phyloP scores from a whole-genome alignment of 2,329 filamentous ascomycete genomes.

The Periconia sp. region DNA sequence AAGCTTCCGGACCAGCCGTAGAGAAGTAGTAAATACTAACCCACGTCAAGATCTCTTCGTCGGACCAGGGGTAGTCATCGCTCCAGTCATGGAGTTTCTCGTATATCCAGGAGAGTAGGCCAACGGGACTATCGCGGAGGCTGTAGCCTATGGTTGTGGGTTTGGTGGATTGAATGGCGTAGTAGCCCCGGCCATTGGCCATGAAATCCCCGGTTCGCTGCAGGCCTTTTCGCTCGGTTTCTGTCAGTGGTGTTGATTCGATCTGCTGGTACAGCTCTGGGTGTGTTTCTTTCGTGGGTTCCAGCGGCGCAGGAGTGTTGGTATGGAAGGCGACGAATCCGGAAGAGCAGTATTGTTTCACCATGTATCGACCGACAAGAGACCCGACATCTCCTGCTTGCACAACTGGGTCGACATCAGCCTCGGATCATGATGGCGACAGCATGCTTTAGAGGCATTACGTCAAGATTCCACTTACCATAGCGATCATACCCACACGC shows the following conservation, averaged over 20 bases:
- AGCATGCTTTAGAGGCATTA: no score
- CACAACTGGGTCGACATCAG: slow-evolving; percentile 6
- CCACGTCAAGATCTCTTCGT: slow-evolving; percentile 77
- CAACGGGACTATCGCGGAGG: slow-evolving; percentile 70
- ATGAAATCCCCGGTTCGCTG: slow-evolving; percentile 60
- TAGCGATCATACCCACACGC: slow-evolving; percentile 65
- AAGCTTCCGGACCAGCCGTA: slow-evolving; percentile 67
- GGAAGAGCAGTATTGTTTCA: slow-evolving; percentile 1
- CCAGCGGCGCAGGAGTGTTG: not conserved
- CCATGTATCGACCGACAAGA: slow-evolving; percentile 5
- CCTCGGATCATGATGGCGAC: no score
- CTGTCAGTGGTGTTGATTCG: slow-evolving; percentile 60
- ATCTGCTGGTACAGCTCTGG: not conserved
- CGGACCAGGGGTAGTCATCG: slow-evolving; percentile 70
- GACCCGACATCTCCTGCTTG: slow-evolving; percentile 25
- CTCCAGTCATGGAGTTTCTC: slow-evolving; percentile 81
- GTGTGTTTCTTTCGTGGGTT: slow-evolving; percentile 1
- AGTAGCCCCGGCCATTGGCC: slow-evolving; percentile 61
- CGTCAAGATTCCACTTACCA: slow-evolving; percentile 1
- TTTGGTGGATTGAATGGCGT: slow-evolving; percentile 63
- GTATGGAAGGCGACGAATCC: slow-evolving; percentile 7
- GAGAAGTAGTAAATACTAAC: slow-evolving; percentile 73
- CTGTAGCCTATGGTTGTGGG: slow-evolving; percentile 73
- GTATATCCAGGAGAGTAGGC: slow-evolving; percentile 74
- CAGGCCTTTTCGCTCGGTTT: slow-evolving; percentile 55